Percentiles rank a stretch among this genome's conserved stretches.
These are phyloP conservation scores for Lachancea fermentati DNA, from an alignment of 805 yeast genomes.

Conservation along the genomic window DNA sequence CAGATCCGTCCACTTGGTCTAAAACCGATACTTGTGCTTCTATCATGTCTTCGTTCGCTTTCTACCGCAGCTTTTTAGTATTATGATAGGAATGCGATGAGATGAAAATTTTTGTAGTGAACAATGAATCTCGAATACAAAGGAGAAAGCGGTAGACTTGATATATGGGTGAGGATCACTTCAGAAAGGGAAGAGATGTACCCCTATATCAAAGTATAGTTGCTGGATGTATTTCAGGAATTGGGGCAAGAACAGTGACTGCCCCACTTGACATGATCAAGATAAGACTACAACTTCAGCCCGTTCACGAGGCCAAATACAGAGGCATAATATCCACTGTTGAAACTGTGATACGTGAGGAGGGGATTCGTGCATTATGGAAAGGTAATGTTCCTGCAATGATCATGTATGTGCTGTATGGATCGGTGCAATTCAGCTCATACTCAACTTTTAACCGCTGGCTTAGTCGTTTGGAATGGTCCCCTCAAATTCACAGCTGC, in stretches of 20 bases:
- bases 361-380: conserved; percentile 81
- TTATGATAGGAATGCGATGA: background rate
- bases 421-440: conserved; percentile 76
- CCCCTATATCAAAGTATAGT: conserved; percentile 48
- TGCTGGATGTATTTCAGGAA: conserved; percentile 71
- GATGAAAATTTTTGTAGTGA: background rate
- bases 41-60: background rate
- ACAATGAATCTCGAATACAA: background rate
- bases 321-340: conserved; percentile 30
- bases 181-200: conserved; percentile 47
- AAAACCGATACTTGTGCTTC: conserved; percentile 32
- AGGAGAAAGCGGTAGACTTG: background rate
- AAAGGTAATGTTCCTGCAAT: conserved; percentile 95
- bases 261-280: conserved; percentile 30
- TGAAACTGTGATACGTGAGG: conserved; percentile 44
- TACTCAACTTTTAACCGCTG: conserved; percentile 51
- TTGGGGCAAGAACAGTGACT: conserved; percentile 43
- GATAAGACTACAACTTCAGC: conserved; percentile 19
- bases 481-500: conserved; percentile 33
- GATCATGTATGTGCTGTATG: conserved; percentile 75
- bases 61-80: too few relatives aligned
- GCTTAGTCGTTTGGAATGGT: conserved; percentile 15
- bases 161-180: conserved; percentile 35
- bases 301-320: conserved; percentile 6
- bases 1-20: conserved; percentile 75